Percentiles rank a stretch among this genome's conserved stretches.
Evolutionary conservation across 2,329 filamentous ascomycete species (phyloP).

Genomic region (Xylaria sp.): DNA sequence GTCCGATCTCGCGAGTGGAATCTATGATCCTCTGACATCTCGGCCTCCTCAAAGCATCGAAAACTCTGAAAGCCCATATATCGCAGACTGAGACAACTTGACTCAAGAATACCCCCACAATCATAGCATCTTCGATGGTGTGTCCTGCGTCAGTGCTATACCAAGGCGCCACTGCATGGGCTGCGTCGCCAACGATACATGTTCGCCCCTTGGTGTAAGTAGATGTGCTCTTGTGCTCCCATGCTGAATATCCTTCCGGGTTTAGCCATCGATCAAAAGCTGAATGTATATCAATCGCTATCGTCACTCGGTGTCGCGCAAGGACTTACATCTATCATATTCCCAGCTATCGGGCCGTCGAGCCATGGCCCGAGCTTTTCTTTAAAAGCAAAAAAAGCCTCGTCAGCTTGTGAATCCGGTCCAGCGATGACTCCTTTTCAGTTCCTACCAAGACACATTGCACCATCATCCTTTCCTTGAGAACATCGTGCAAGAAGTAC

Average conservation of each 20-base stretch:
- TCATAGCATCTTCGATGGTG: too few species aligned
- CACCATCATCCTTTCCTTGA: conserved; percentile 21
- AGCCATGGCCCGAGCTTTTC: conserved; percentile 3
- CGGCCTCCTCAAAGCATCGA: too few species aligned
- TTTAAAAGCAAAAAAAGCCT: conserved; percentile 5
- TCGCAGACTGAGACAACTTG: too few species aligned
- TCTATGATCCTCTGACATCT: too few species aligned
- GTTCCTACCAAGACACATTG: conserved; percentile 20
- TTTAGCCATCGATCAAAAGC: not conserved
- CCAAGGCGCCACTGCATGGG: conserved; percentile 17
- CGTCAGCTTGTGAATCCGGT: not conserved
- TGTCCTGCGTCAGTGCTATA: not conserved
- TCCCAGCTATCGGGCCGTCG: conserved; percentile 12
- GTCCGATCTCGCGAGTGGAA: too few species aligned
- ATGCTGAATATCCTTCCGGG: too few species aligned
- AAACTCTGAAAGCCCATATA: too few species aligned
- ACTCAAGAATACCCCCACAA: too few species aligned
- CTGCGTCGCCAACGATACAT: conserved; percentile 20
- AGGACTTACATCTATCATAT: conserved; percentile 19
- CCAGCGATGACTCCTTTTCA: not conserved
- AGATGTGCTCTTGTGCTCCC: conserved; percentile 19
- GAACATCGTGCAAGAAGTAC: conserved; percentile 11
- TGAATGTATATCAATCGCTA: not conserved
- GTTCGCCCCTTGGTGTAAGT: conserved; percentile 17
- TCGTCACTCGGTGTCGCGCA: not conserved